Base-by-base conservation (phyloP, 768 basidiomycete genomes). In the Serendipita vermifera region DNA sequence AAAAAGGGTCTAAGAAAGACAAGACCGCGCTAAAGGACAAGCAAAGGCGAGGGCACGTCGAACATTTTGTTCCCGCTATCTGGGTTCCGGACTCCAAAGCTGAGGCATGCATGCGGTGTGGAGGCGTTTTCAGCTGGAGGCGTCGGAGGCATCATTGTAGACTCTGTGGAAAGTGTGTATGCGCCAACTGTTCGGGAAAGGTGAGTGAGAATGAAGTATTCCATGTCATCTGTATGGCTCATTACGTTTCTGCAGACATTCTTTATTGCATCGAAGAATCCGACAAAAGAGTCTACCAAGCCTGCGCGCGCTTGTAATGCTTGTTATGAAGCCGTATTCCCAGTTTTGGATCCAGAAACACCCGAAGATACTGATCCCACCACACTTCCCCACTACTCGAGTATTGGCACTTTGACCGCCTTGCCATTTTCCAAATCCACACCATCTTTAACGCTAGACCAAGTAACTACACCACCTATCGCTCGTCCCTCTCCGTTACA, bases 51-150 rank as follows among this genome's bases (percentile, higher is more conserved):
- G 35, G 54, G 11, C 56, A 56, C 15, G 83, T 85, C 55, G 85
- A 86, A 40, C 80, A 86, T 67, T 94, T 90, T 72, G 80, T 90
- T 1, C 91, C 92, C 3, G 85, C 92, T 0, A 78, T 94, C 24
- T 96, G 92, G 92, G 82, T 93, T 29, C 89, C 92, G 0, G 89
- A 96, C 64, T 77, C 80, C 58, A 86, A 78, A 66, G 83, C 87
- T n/a, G 77, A 78, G 55, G 73, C 75, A 20, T 96, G 92, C 65
- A 91, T 90, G 89, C 74, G 85, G 7, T 96, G 92, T 63, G 80
- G 80, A 3, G 71, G 77, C 38, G 65, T 75, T 40, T 93, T 92
- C 67, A 83, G 85, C 5, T 85, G 86, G 80, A 60, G 32, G 68
- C 74, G 87, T 61, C 70, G 89, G 61, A 73, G 88, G 57, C 89